A percentile compares a stretch with the other conserved stretches of the same genome.
These are phyloP conservation scores for Clarireedia hainanense DNA, from an alignment of 2,329 filamentous ascomycete species.

Conservation along the genomic window DNA sequence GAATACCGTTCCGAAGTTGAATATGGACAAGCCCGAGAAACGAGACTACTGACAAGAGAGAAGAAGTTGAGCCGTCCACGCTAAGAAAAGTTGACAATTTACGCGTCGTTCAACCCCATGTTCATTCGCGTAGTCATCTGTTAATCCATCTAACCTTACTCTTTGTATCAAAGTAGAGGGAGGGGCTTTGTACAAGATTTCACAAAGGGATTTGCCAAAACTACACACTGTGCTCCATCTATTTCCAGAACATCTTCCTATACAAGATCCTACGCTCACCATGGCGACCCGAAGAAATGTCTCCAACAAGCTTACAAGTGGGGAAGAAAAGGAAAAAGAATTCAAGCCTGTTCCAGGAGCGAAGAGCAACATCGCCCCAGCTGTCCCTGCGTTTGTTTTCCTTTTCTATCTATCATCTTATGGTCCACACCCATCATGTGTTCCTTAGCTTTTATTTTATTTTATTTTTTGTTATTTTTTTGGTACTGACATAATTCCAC, in stretches of 20 bases:
- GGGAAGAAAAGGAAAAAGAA: constrained; percentile 53
- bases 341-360: constrained; percentile 35
- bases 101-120: too few relatives aligned
- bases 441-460: too few relatives aligned
- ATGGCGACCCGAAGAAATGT: constrained; percentile 68
- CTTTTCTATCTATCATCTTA: background rate
- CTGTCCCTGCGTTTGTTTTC: constrained; percentile 60
- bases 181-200: background rate
- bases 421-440: background rate
- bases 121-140: too few relatives aligned
- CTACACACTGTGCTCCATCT: background rate
- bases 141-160: too few relatives aligned
- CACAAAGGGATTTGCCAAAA: background rate
- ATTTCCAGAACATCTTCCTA: background rate
- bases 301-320: constrained; percentile 27
- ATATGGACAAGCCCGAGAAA: too few relatives aligned
- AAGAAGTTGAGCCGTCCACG: too few relatives aligned
- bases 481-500: background rate
- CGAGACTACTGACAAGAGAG: too few relatives aligned
- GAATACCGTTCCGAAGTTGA: too few relatives aligned
- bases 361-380: constrained; percentile 70
- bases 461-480: too few relatives aligned
- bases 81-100: too few relatives aligned
- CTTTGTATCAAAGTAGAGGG: too few relatives aligned
- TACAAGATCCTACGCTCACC: constrained; percentile 6